Evolutionary conservation across 495 filamentous ascomycete species (phyloP), one percentile per base, ranked within the genome.

Genomic region (Neurospora sp.): DNA sequence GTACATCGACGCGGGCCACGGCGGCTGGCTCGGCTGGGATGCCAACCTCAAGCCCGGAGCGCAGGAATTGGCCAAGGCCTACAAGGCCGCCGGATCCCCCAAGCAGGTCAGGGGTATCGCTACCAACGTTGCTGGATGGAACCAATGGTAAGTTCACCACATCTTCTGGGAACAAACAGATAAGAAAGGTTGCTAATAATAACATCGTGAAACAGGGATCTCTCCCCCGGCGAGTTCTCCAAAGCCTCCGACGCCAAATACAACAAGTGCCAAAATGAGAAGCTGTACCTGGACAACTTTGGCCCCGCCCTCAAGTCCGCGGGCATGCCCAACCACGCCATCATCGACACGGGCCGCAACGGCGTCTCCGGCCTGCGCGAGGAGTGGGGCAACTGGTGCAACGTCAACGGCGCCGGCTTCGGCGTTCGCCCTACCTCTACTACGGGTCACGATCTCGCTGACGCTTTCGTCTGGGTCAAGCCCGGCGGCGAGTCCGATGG

Each of bases 391-490:
- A 87, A 94, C 86, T 96, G 93, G 92, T 94, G 92, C 87, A 95
- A 95, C 80, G 88, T 92, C 78, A 88, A 88, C 74, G 89, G 87
- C 75, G 89, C 92, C 70, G 92, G 92, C 40, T 94, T 94, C 80
- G 92, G 92, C 81, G 84, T 86, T 66, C 90, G 90, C 72, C 90
- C 90, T 0, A 90, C 89, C 5, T 85, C 88, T 42, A 78, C 86
- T 74, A 92, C 91, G 9, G 89, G 89, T 72, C 77, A 86, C 79
- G 77, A 84, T 35, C 86, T 92, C 38, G 85, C 87, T 71, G 92
- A 94, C 80, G 90, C 92, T 66, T 93, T 94, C 83, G 91, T 93
- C 80, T 94, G 92, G 92, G 84, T 92, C 77, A 94, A 94, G 88
- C 92, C 92, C 71, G 92, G 92, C 77, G 92, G 92, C 76, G 92